Conservation (phyloP, 2,329 filamentous ascomycete genomes). For the Didymella lethalis region DNA sequence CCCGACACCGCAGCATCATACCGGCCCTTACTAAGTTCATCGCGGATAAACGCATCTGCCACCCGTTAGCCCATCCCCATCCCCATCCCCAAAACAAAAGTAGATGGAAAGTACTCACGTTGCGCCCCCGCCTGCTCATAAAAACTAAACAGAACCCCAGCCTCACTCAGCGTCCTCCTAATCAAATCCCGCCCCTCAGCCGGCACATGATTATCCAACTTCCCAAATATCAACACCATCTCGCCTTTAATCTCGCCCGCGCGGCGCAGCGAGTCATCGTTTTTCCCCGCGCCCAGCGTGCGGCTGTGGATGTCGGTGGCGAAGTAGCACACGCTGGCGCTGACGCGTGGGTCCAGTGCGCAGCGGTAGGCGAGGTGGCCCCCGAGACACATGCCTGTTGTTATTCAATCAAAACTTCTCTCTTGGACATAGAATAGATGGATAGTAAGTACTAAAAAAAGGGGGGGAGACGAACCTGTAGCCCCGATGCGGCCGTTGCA, state of each 20-base stretch:
- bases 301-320: constrained; percentile 87
- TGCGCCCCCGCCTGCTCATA: constrained; percentile 94
- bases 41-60: constrained; percentile 84
- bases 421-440: no score
- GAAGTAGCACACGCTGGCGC: constrained; percentile 85
- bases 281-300: constrained; percentile 74
- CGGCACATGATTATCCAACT: constrained; percentile 89
- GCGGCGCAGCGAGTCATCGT: constrained; percentile 68
- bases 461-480: constrained; percentile 32
- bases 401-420: background rate
- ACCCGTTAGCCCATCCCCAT: no score
- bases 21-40: constrained; percentile 90
- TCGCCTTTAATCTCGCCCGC: constrained; percentile 77
- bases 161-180: constrained; percentile 79
- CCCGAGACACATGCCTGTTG: constrained; percentile 79
- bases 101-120: constrained; percentile 58
- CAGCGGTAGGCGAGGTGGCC: constrained; percentile 82
- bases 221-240: constrained; percentile 88
- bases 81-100: background rate
- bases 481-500: constrained; percentile 74
- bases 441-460: no score
- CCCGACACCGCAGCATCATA: constrained; percentile 89
- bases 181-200: constrained; percentile 83
- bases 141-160: constrained; percentile 77
- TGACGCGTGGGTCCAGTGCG: constrained; percentile 77